These are phyloP conservation scores for Penicillium sp. DNA, from an alignment of 2,329 filamentous ascomycete genomes.

Conservation along the genomic window DNA sequence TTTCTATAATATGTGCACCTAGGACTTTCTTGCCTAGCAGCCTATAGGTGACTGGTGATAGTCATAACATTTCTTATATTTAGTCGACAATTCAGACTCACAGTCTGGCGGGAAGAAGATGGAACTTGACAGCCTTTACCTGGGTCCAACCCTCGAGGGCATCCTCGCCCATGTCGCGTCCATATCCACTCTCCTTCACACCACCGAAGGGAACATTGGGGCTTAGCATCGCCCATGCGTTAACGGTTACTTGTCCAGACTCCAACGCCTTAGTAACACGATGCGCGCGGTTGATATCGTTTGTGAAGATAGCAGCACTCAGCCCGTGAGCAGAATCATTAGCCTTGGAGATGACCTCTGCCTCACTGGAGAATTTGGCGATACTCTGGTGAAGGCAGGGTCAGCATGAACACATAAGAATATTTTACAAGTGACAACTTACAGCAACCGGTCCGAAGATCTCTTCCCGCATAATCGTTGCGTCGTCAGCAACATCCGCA, in stretches of 20 bases:
- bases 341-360: conserved; percentile 57
- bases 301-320: conserved; percentile 29
- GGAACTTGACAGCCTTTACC: conserved; percentile 23
- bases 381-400: conserved; percentile 41
- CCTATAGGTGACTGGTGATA: not conserved
- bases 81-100: not conserved
- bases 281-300: conserved; percentile 25
- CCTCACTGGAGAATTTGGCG: conserved; percentile 60
- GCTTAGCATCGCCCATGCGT: conserved; percentile 28
- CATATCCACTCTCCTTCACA: conserved; percentile 30
- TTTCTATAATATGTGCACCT: not conserved
- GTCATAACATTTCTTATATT: not conserved
- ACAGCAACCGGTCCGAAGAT: conserved; percentile 59
- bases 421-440: not conserved
- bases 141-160: conserved; percentile 26
- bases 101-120: conserved; percentile 16
- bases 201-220: conserved; percentile 29
- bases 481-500: conserved; percentile 51
- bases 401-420: not conserved
- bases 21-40: not conserved
- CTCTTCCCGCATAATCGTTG: conserved; percentile 53
- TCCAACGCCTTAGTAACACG: conserved; percentile 23
- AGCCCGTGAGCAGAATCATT: conserved; percentile 51
- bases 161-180: conserved; percentile 30
- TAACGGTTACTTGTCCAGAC: conserved; percentile 28